Evolutionary conservation across 805 yeast species (phyloP).

Genomic region (Hanseniaspora meyeri): DNA sequence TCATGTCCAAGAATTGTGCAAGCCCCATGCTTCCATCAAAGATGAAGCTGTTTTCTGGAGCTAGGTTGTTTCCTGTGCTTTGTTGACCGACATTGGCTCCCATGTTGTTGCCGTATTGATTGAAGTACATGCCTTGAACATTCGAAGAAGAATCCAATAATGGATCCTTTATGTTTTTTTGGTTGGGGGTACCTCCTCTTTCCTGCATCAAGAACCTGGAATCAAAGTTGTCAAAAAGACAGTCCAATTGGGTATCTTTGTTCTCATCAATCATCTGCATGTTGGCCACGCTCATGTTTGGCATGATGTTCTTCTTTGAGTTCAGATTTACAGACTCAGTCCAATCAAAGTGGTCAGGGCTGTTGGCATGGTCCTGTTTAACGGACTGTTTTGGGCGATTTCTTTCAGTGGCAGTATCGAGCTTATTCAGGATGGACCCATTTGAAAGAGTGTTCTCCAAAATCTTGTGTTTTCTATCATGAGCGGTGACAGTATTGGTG

Average conservation of each 20-base stretch:
- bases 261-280: background rate
- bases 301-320: background rate
- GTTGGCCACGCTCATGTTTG: background rate
- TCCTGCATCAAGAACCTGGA: background rate
- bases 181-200: background rate
- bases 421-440: background rate
- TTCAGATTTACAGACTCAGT: background rate
- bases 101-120: background rate
- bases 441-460: background rate
- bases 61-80: background rate
- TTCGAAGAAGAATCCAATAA: background rate
- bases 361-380: too few species aligned
- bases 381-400: background rate
- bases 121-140: background rate
- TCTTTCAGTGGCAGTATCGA: background rate
- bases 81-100: background rate
- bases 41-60: conserved; percentile 33
- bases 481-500: background rate
- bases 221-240: background rate
- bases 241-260: background rate
- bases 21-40: conserved; percentile 72
- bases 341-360: background rate
- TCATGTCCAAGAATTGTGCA: conserved; percentile 49
- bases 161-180: background rate
- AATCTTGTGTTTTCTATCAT: background rate